Conservation (phyloP, 2,329 filamentous ascomycete genomes). For the Cladorrhinum sp. region DNA sequence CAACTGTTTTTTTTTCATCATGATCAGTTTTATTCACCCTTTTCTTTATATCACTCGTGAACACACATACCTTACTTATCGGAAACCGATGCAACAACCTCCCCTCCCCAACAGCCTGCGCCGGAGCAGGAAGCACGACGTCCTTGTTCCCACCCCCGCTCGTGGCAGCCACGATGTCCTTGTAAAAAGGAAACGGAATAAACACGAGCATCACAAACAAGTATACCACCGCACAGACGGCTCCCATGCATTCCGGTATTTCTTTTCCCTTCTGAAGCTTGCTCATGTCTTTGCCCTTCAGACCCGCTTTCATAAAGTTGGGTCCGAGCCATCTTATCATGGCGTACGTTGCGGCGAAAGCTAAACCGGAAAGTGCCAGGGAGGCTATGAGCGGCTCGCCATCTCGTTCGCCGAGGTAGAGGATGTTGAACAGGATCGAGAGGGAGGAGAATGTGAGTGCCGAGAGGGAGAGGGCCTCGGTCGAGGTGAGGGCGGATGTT, state of each 20-base stretch:
- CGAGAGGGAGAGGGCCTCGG: constrained; percentile 55
- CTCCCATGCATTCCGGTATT: constrained; percentile 95
- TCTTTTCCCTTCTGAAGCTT: constrained; percentile 66
- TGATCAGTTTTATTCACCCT: background rate
- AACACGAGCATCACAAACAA: constrained; percentile 85
- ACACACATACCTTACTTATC: constrained; percentile 72
- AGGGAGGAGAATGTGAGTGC: constrained; percentile 66
- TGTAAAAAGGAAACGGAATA: constrained; percentile 96
- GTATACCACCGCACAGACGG: constrained; percentile 88
- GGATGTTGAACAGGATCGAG: constrained; percentile 74
- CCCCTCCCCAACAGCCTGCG: constrained; percentile 56
- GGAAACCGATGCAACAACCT: constrained; percentile 88
- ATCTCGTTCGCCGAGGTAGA: constrained; percentile 65
- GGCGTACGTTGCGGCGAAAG: constrained; percentile 76
- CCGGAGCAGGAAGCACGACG: constrained; percentile 70
- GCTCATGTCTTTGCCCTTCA: constrained; percentile 86
- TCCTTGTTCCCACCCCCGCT: constrained; percentile 91
- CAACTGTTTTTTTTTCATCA: constrained; percentile 54
- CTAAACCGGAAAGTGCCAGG: constrained; percentile 78
- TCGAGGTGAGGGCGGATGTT: constrained; percentile 42
- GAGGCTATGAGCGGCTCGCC: constrained; percentile 88
- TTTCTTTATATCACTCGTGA: background rate
- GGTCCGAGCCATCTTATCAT: constrained; percentile 92
- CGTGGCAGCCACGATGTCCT: constrained; percentile 93
- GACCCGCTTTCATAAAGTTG: constrained; percentile 80